A percentile compares a stretch with the other conserved stretches of the same genome.
Evolutionary conservation across 2,329 filamentous ascomycete species (phyloP).

Genomic region (Colletotrichum acutatum): DNA sequence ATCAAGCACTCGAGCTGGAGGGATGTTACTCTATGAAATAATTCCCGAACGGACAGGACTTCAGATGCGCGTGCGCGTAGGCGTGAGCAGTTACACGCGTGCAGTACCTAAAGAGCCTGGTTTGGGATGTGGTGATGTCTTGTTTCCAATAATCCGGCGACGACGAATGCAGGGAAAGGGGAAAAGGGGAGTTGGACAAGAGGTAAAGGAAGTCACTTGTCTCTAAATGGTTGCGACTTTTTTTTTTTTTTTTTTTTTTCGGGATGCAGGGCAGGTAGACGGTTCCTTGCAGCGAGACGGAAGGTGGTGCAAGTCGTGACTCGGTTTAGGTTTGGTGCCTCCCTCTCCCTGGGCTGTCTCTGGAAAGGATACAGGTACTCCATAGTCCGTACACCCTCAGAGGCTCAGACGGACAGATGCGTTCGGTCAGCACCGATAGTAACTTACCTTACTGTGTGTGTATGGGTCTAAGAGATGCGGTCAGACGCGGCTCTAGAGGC

Average conservation of each 20-base stretch:
- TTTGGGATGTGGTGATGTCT: neutral
- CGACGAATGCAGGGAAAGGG: neutral
- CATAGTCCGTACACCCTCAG: too few species aligned
- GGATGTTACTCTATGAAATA: neutral
- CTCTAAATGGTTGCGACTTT: constrained; percentile 22
- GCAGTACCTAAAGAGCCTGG: neutral
- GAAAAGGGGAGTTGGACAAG: neutral
- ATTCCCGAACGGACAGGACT: neutral
- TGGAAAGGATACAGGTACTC: neutral
- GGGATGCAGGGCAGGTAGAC: neutral
- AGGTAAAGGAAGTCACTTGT: constrained; percentile 24
- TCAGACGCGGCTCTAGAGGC: constrained; percentile 1
- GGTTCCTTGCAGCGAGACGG: neutral
- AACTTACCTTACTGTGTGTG: too few species aligned
- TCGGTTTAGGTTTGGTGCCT: neutral
- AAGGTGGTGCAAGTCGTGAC: constrained; percentile 7
- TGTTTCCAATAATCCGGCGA: constrained; percentile 16
- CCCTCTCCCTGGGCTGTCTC: neutral
- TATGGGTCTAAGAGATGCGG: neutral
- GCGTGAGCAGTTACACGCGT: constrained; percentile 1
- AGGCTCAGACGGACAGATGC: neutral
- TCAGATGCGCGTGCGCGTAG: neutral
- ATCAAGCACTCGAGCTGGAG: neutral
- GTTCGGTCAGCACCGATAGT: neutral
- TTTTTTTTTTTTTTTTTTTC: neutral